Base-by-base conservation (phyloP, 2,329 filamentous ascomycete species). In the Pseudopyricularia javanii region DNA sequence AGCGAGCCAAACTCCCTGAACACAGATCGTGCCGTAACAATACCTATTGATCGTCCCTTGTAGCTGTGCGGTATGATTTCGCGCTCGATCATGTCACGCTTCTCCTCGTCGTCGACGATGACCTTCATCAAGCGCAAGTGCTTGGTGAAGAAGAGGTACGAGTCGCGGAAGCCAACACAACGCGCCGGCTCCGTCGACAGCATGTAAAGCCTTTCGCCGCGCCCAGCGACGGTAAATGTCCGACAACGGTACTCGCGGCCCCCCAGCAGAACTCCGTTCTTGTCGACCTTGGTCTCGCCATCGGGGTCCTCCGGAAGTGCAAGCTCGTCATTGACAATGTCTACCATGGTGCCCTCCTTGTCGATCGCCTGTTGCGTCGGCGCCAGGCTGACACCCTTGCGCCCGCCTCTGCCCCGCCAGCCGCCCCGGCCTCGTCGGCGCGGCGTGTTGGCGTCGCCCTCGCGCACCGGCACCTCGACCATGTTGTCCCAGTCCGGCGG, bases 131-230 rank as follows among this genome's bases (percentile, higher is more conserved):
- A 84, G 62, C 90, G 85, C 65, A 88, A 87, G 70, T 98, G 93
- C 70, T 97, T 98, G 58, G 93, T 94, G 75, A 98, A 98, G 76
- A 98, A 96, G 26, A 98, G 80, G 64, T 98, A 98, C 58, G 91
- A 96, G 74, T 98, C 93, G 59, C 93, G 80, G 76, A 98, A 98
- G 15, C 93, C 93, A 53, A 95, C 91, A 63, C 93, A 97, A 58
- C 93, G 86, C 24, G 93, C 93, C 5, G 93, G 94, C 65, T 98
- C 93, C 4, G 93, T 98, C 3, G 93, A 97, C 69, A 98, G 72
- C 93, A 98, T 98, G 79, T 98, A 98, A 11, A 95, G 81, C 53
- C 91, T 76, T 50, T 91, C 80, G 35, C 86, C 90, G 58, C 91
- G 82, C 53, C 88, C 90, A 17, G 82, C 77, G 58, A 98, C 86